Evolutionary conservation across 116 monocot genomes (phyloP), one percentile per base, ranked within the genome.

Genomic region (Iris pallida): DNA sequence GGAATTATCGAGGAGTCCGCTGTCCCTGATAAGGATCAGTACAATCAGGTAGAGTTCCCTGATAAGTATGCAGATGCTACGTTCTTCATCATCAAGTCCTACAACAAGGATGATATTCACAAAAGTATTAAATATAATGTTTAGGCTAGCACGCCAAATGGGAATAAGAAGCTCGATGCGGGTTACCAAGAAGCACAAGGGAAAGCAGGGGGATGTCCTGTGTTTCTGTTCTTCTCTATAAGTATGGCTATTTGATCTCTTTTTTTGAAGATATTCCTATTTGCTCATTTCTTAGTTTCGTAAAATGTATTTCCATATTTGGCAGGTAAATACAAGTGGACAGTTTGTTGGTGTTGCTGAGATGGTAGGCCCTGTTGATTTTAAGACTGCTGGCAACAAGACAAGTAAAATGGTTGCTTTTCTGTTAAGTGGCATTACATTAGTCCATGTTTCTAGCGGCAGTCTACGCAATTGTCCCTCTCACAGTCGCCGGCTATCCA

Each of bases 281-380:
- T 59, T 51, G 5, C 17, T 56, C 20, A 43, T 7, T 8, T 6
- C 42, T 20, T 61, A 7, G 54, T 46, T 43, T 75, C 64, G 3
- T n/a, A 7, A 12, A 8, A 11, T 55, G 1, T 10, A 0, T 5
- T 61, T 61, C 8, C 52, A 10, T 63, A 11, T 45, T 18, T 56
- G 66, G 16, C 69, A 97, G 97, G 98, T 93, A 16, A 98, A 98
- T 72, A 89, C 90, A 5, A 92, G 92, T 65, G 90, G 93, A 0
- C 98, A 98, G 57, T 98, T 98, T 79, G 87, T 92, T 54, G 98
- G 98, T 49, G 80, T 88, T 68, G 98, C 98, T 2, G 93, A 98
- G 79, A 98, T 98, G 93, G 74, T 80, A 46, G 90, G 98, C n/a
- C 85, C 77, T 4, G 98, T 98, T 78, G 98, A 98, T 82, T 98